phyloP scores from a whole-genome alignment of 2,329 filamentous ascomycete genomes.

The Aulographum hederae region DNA sequence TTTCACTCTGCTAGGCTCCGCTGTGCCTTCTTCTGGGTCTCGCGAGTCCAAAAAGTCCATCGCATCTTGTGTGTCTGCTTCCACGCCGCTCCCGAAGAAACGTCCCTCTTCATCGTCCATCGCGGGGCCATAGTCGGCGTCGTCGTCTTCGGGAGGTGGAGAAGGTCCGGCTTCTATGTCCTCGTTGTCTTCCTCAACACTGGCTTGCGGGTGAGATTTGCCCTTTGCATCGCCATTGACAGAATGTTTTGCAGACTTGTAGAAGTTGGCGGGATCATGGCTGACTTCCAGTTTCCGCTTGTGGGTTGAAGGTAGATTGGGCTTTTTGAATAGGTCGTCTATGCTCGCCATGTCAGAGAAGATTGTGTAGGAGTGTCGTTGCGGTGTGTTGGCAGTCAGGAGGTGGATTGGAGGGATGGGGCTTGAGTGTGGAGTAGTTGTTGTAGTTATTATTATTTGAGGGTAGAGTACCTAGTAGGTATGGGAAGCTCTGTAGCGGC shows the following conservation, averaged over 20 bases:
- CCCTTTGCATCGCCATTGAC: conserved; percentile 30
- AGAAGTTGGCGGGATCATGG: conserved; percentile 36
- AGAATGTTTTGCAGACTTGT: conserved; percentile 40
- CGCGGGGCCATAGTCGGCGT: no score
- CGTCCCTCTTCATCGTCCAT: conserved; percentile 76
- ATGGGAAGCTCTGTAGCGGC: no score
- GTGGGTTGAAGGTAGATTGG: conserved; percentile 22
- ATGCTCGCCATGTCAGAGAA: conserved; percentile 35
- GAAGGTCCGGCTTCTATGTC: conserved; percentile 32
- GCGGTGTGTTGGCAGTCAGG: no score
- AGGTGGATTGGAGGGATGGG: no score
- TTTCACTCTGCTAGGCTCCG: no score
- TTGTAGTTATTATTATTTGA: no score
- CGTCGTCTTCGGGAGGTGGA: conserved; percentile 34
- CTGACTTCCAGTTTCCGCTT: conserved; percentile 42
- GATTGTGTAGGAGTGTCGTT: no score
- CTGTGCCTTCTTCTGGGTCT: conserved; percentile 33
- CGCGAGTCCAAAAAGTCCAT: conserved; percentile 72
- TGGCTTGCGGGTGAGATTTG: conserved; percentile 21
- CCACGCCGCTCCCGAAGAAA: conserved; percentile 89
- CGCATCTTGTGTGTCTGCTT: conserved; percentile 59
- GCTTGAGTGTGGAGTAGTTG: no score
- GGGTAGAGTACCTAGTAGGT: no score
- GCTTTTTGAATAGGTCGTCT: conserved; percentile 45
- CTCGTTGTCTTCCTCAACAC: conserved; percentile 25